These are phyloP conservation scores for Coniochaeta sp. DNA, from an alignment of 2,329 filamentous ascomycete genomes.

Conservation along the genomic window DNA sequence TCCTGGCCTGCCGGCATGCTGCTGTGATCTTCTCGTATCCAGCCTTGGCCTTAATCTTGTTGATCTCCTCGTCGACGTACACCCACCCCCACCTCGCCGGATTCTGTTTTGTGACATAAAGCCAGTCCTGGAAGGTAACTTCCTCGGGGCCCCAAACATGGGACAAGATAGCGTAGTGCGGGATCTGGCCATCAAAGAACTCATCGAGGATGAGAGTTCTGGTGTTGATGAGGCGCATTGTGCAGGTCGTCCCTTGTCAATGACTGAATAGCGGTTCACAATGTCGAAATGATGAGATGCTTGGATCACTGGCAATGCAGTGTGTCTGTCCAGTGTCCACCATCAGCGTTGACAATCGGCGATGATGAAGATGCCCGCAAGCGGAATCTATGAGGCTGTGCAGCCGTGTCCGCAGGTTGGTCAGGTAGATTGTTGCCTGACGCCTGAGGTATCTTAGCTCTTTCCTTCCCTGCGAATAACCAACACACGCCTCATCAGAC, in stretches of 20 bases:
- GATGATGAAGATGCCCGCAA: background rate
- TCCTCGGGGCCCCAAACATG: constrained; percentile 5
- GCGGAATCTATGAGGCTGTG: background rate
- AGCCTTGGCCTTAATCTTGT: background rate
- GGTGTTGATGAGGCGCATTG: constrained; percentile 11
- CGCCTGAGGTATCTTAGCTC: background rate
- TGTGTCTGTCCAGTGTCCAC: too few species aligned
- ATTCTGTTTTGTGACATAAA: background rate
- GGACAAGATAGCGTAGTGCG: constrained; percentile 12
- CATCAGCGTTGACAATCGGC: background rate
- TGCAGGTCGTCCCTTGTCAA: background rate
- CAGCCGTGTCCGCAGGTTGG: background rate
- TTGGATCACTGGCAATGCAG: background rate
- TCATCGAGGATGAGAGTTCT: constrained; percentile 6
- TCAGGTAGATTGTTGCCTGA: background rate
- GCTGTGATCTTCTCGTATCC: background rate
- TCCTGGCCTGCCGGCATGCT: background rate
- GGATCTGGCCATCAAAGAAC: constrained; percentile 7
- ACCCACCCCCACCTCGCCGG: background rate
- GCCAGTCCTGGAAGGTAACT: constrained; percentile 3
- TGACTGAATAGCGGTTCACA: background rate
- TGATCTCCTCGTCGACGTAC: background rate
- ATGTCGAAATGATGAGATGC: background rate
- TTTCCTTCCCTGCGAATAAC: too few species aligned
- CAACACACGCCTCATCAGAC: background rate